These are phyloP conservation scores for Colletotrichum navitas DNA, from an alignment of 2,329 filamentous ascomycete genomes.

Conservation along the genomic window DNA sequence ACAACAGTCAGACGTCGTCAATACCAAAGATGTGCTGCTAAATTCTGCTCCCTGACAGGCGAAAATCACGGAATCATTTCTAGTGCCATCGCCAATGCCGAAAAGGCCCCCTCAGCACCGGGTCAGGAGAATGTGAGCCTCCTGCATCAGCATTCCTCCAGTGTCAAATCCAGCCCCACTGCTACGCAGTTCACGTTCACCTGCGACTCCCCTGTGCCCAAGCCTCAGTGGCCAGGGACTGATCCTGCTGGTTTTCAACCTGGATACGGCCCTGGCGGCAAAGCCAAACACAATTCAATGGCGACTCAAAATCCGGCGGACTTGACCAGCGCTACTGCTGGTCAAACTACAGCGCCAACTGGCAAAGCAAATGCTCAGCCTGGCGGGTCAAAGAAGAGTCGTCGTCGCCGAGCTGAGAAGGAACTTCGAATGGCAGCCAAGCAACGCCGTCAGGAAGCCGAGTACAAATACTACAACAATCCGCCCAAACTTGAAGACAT, in stretches of 20 bases:
- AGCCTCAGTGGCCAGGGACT: slow-evolving; percentile 78
- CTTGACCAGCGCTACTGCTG: slow-evolving; percentile 4
- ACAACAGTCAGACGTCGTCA: background rate
- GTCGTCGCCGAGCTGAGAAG: slow-evolving; percentile 75
- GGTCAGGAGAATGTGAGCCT: slow-evolving; percentile 85
- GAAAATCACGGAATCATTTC: slow-evolving; percentile 86
- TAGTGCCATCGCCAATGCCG: slow-evolving; percentile 89
- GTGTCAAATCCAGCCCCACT: slow-evolving; percentile 72
- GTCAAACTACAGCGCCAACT: slow-evolving; percentile 43
- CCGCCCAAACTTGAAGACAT: slow-evolving; percentile 79
- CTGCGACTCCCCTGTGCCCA: slow-evolving; percentile 89
- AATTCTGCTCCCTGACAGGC: slow-evolving; percentile 46
- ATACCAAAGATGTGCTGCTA: slow-evolving; percentile 32
- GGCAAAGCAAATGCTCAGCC: slow-evolving; percentile 54
- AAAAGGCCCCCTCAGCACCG: slow-evolving; percentile 72
- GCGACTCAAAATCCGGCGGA: slow-evolving; percentile 39
- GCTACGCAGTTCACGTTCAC: slow-evolving; percentile 97
- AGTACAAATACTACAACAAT: slow-evolving; percentile 81
- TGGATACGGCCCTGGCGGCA: slow-evolving; percentile 49
- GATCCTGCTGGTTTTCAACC: slow-evolving; percentile 48
- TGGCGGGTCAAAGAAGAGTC: slow-evolving; percentile 68
- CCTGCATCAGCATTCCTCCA: slow-evolving; percentile 74
- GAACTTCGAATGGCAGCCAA: slow-evolving; percentile 82
- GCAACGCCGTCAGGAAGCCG: slow-evolving; percentile 81
- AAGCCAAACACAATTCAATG: slow-evolving; percentile 44